Conservation (phyloP, 2,329 filamentous ascomycete species). For the Ceratocystis colombiana region DNA sequence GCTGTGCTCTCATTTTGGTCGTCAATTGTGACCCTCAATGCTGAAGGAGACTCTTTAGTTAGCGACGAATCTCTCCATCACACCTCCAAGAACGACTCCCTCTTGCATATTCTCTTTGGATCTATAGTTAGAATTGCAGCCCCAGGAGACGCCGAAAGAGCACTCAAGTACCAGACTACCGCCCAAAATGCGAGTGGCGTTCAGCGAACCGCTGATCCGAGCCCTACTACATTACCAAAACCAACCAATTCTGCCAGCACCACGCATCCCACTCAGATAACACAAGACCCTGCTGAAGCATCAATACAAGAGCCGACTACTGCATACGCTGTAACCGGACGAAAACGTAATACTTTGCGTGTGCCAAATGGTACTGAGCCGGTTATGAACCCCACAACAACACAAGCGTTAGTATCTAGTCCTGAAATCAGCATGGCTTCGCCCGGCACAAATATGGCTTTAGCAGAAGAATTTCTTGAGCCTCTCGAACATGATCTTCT, state of each 20-base stretch:
- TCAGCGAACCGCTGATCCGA: constrained; percentile 6
- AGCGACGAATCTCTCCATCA: constrained; percentile 85
- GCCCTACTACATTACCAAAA: neutral
- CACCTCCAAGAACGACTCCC: constrained; percentile 74
- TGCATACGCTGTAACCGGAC: neutral
- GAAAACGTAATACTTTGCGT: constrained; percentile 15
- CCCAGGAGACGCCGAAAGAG: constrained; percentile 24
- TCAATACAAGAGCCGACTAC: neutral
- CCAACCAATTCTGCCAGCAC: neutral
- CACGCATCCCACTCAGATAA: neutral
- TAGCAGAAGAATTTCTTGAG: constrained; percentile 13
- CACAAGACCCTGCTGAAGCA: neutral
- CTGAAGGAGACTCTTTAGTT: constrained; percentile 88
- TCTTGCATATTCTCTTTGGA: constrained; percentile 65
- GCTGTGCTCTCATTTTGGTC: constrained; percentile 86
- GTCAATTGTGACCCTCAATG: constrained; percentile 75
- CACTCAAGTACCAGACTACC: constrained; percentile 17
- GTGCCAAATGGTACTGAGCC: constrained; percentile 28
- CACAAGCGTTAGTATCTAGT: neutral
- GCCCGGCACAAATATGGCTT: neutral
- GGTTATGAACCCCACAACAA: neutral
- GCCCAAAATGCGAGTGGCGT: constrained; percentile 2
- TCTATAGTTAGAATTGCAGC: constrained; percentile 49
- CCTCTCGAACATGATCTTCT: neutral
- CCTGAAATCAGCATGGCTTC: neutral